These are phyloP conservation scores for Plectosphaerella sp. DNA, from an alignment of 2,329 filamentous ascomycete genomes.

Conservation along the genomic window DNA sequence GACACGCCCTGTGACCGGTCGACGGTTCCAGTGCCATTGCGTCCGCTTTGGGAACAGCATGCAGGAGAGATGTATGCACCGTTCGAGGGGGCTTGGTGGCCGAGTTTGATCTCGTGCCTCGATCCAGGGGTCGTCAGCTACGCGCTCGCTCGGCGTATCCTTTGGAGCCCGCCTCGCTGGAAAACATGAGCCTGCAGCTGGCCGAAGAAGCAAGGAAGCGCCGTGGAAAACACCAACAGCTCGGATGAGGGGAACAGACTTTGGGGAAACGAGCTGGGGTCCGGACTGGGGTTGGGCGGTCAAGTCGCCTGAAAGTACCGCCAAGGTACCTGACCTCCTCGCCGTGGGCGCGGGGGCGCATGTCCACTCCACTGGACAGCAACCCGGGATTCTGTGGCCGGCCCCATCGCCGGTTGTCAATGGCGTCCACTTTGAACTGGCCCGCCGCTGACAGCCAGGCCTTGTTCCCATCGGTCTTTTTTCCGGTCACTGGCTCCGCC, in stretches of 20 bases:
- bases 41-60: slow-evolving; percentile 9
- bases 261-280: not conserved
- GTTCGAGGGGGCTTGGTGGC: slow-evolving; percentile 1
- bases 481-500: not conserved
- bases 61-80: slow-evolving; percentile 8
- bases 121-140: not conserved
- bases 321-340: not conserved
- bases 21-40: slow-evolving; percentile 2
- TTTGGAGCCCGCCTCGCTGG: not conserved
- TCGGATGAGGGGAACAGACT: not conserved
- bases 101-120: not conserved
- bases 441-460: not conserved
- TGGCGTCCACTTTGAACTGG: not conserved
- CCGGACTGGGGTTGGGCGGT: not conserved
- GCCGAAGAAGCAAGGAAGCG: not conserved
- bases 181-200: slow-evolving; percentile 6
- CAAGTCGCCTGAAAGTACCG: not conserved
- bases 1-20: not conserved
- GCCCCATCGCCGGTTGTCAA: not conserved
- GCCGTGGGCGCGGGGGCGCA: not conserved
- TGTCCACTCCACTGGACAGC: no score
- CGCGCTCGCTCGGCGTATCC: slow-evolving; percentile 1
- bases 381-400: not conserved
- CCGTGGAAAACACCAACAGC: not conserved
- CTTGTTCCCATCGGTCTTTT: not conserved